phyloP scores from a whole-genome alignment of 805 yeast genomes.

The Candida chauliodis region DNA sequence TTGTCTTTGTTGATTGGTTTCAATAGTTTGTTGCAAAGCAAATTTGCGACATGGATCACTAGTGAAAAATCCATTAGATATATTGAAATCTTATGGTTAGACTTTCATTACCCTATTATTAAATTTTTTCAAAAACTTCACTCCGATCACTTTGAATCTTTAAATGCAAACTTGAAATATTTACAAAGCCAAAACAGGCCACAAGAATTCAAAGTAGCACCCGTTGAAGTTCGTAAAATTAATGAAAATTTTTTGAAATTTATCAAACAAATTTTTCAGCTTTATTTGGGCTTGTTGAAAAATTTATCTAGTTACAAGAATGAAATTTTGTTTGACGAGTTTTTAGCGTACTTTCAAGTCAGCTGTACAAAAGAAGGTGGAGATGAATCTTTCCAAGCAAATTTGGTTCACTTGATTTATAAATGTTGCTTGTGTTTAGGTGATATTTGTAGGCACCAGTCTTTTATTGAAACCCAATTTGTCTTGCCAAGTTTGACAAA shows the following conservation, averaged over 20 bases:
- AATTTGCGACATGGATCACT: conserved; percentile 39
- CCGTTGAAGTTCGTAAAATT: conserved; percentile 56
- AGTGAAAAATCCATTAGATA: conserved; percentile 29
- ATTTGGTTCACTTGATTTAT: conserved; percentile 42
- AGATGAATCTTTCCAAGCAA: conserved; percentile 23
- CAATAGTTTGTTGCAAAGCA: conserved; percentile 46
- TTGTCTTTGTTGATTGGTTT: conserved; percentile 49
- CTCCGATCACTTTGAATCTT: conserved; percentile 19
- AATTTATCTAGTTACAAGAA: conserved; percentile 36
- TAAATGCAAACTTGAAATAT: conserved; percentile 16
- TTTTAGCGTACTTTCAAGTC: conserved; percentile 20
- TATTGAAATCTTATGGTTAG: conserved; percentile 53
- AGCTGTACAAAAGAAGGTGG: conserved; percentile 9
- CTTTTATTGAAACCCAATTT: conserved; percentile 45
- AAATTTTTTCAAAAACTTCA: conserved; percentile 49
- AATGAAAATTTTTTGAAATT: conserved; percentile 51
- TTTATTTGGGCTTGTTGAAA: conserved; percentile 44
- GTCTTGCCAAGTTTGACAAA: conserved; percentile 31
- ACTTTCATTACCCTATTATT: conserved; percentile 61
- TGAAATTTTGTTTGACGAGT: conserved; percentile 30
- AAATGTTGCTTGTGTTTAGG: conserved; percentile 54
- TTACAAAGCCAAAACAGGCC: conserved; percentile 12
- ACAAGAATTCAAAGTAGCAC: conserved; percentile 23
- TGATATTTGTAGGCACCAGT: conserved; percentile 54
- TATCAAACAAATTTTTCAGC: conserved; percentile 42